Conservation (phyloP, 371 early-diverging fungal species). For the Cokeromyces recurvatus region DNA sequence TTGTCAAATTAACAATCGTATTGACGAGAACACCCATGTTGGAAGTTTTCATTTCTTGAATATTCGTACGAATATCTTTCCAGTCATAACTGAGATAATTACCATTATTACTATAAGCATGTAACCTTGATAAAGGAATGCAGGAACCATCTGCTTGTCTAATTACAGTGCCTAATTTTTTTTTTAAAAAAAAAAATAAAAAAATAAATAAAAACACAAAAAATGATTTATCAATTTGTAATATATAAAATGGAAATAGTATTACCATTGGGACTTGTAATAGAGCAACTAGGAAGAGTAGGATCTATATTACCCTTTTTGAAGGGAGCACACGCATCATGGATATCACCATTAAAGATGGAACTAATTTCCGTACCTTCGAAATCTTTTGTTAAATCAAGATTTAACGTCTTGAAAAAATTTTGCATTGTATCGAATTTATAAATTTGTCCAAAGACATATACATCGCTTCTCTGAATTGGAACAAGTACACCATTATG, state of each 20-base stretch:
- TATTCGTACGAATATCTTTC: conserved; percentile 11
- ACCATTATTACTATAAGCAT: not conserved
- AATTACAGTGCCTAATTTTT: conserved; percentile 1
- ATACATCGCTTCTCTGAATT: conserved; percentile 21
- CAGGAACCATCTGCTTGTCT: conserved; percentile 6
- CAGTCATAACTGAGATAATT: conserved; percentile 14
- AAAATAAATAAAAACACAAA: not conserved
- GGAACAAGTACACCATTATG: conserved; percentile 21
- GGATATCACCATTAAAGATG: conserved; percentile 45
- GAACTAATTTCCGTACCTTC: conserved; percentile 39
- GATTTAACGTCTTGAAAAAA: conserved; percentile 26
- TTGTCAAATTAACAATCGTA: conserved; percentile 2
- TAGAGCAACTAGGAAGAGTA: conserved; percentile 24
- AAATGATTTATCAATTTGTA: too few relatives aligned
- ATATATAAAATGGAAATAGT: too few relatives aligned
- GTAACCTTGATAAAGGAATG: conserved; percentile 4
- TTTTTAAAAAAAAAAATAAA: too few relatives aligned
- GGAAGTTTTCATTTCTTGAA: not conserved
- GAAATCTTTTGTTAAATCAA: conserved; percentile 40
- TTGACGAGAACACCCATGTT: conserved; percentile 8
- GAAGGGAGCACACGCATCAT: conserved; percentile 31
- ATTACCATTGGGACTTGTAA: conserved; percentile 32
- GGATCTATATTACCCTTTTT: conserved; percentile 13
- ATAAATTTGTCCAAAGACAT: conserved; percentile 46
- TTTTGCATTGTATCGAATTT: conserved; percentile 25